Percentiles rank a stretch among this genome's conserved stretches.
These are phyloP conservation scores for Colletotrichum sp. DNA, from an alignment of 2,329 filamentous ascomycete species.

Conservation along the genomic window DNA sequence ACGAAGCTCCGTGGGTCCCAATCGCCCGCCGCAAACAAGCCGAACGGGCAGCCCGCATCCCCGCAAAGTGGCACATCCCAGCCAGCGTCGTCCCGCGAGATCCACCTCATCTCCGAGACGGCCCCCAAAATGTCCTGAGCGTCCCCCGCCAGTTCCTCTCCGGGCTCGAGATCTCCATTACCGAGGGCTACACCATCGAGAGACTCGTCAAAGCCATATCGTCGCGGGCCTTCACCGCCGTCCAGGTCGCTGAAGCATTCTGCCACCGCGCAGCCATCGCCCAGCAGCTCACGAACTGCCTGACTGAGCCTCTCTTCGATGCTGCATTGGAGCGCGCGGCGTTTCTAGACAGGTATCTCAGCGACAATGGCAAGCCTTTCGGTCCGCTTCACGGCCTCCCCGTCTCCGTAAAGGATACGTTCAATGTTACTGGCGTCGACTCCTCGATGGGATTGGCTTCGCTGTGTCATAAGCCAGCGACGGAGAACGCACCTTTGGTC, in stretches of 20 bases:
- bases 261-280: slow-evolving; percentile 40
- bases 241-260: background rate
- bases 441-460: slow-evolving; percentile 44
- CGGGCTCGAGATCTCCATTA: background rate
- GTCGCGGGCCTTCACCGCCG: background rate
- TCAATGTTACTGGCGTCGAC: slow-evolving; percentile 49
- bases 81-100: background rate
- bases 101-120: background rate
- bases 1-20: background rate
- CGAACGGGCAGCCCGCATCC: background rate
- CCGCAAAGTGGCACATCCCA: slow-evolving; percentile 5
- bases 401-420: slow-evolving; percentile 54
- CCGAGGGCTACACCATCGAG: background rate
- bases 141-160: background rate
- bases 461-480: slow-evolving; percentile 35
- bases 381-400: slow-evolving; percentile 69
- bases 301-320: slow-evolving; percentile 58
- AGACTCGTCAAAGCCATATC: background rate
- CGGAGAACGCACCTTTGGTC: slow-evolving; percentile 31
- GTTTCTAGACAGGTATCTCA: slow-evolving; percentile 51
- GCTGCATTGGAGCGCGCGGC: slow-evolving; percentile 51
- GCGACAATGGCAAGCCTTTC: slow-evolving; percentile 43
- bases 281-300: slow-evolving; percentile 61
- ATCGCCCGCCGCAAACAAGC: slow-evolving; percentile 9
- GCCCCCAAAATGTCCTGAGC: slow-evolving; percentile 5